Evolutionary conservation across 768 basidiomycete species (phyloP).

Genomic region (Kwoniella sp.): DNA sequence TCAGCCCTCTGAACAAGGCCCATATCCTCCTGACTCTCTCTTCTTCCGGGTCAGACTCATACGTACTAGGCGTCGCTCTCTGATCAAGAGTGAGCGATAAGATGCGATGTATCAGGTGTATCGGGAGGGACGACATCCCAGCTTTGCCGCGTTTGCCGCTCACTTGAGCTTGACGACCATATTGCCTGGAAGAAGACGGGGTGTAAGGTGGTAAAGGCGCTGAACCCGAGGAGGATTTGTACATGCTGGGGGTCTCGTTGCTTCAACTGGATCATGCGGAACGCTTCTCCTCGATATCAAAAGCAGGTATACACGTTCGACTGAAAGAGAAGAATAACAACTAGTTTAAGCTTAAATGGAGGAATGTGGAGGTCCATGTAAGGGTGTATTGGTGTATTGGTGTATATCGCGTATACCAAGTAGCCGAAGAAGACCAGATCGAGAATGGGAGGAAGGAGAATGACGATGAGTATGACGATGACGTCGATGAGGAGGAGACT

Average conservation of each 20-base stretch:
- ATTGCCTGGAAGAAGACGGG: too few species aligned
- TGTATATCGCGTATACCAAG: conserved; percentile 1
- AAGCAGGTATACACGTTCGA: too few species aligned
- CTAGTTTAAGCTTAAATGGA: neutral
- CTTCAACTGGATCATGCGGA: too few species aligned
- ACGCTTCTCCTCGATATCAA: neutral
- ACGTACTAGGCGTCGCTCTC: conserved; percentile 35
- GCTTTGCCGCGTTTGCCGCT: neutral
- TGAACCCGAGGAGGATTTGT: conserved; percentile 4
- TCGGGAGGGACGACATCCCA: conserved; percentile 29
- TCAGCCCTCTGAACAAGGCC: conserved; percentile 37
- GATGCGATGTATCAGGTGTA: conserved; percentile 37
- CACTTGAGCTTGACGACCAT: too few species aligned
- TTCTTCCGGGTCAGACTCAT: conserved; percentile 31
- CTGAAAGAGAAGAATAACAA: too few species aligned
- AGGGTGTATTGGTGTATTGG: too few species aligned
- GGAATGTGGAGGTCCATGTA: conserved; percentile 2
- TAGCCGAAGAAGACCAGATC: conserved; percentile 3
- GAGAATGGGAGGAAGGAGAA: neutral
- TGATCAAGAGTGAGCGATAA: conserved; percentile 36
- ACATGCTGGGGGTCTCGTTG: neutral
- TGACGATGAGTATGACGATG: neutral
- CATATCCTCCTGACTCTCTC: conserved; percentile 40
- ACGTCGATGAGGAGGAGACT: neutral
- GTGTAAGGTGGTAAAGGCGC: conserved; percentile 30